Evolutionary conservation across 139 green algal genomes (phyloP).

Genomic region (Chlorella sp.): DNA sequence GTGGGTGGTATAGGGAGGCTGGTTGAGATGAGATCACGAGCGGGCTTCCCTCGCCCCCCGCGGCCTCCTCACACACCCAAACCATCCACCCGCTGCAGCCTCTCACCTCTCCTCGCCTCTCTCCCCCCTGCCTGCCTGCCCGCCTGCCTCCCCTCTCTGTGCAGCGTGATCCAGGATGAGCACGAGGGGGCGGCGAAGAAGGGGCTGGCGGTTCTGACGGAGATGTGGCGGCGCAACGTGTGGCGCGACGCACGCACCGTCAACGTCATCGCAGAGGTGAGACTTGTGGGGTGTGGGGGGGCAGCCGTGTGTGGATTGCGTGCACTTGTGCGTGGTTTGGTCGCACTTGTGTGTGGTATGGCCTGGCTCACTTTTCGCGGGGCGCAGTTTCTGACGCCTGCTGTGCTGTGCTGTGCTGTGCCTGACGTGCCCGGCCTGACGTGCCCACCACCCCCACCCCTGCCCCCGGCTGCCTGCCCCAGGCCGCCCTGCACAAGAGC

Average conservation of each 20-base stretch:
- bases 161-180: slow-evolving; percentile 77
- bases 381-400: no score
- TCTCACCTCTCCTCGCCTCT: background rate
- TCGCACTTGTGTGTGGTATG: no score
- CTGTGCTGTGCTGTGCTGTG: no score
- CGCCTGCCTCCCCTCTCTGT: background rate
- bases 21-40: background rate
- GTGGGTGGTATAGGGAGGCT: no score
- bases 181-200: slow-evolving; percentile 91
- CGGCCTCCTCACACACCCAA: no score
- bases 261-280: slow-evolving; percentile 32
- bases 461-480: no score
- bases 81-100: background rate
- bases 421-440: background rate
- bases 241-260: slow-evolving; percentile 93
- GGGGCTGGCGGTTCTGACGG: slow-evolving; percentile 88
- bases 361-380: no score
- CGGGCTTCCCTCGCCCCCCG: background rate
- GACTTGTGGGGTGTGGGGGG: no score
- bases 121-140: background rate
- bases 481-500: slow-evolving; percentile 75
- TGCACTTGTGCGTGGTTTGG: no score
- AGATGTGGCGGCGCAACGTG: slow-evolving; percentile 95
- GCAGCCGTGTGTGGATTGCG: no score
- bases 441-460: background rate